Base-by-base conservation (phyloP, 352 stramenopile genomes). In the Blastocystis sp. region DNA sequence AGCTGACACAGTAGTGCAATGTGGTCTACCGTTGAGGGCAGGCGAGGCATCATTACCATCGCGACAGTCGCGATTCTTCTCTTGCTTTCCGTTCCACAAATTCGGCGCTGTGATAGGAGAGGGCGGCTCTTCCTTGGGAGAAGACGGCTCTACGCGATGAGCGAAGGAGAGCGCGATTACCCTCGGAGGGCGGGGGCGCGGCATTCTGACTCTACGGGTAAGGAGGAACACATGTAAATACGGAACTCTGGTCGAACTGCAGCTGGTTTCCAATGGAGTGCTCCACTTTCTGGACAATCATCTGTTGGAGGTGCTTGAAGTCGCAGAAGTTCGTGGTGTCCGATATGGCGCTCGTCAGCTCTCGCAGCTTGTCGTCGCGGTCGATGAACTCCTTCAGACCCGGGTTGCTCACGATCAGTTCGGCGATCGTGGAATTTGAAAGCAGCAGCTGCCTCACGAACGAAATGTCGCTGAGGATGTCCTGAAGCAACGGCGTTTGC, bases 251-350 rank as follows among this genome's bases (percentile, higher is more conserved):
- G 33, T n/a, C 61, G 35, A 81, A 66, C 19, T 65, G 50, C 29
- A 85, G 61, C 45, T 51, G 65, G 35, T 66, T 45, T 59, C 74
- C 74, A 1, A 85, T 55, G 16, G n/a, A 50, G 21, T 39, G 55
- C n/a, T 85, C 74, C 16, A 85, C 29, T 19, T 85, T 85, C 6
- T 85, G 74, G 4, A 85, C 16, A 29, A 85, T 51, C 51, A 85
- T 66, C 45, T 29, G 3, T 24, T 69, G 55, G 24, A 85, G 60
- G 31, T 85, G 59, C 13, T 29, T 33, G 29, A 85, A 41, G 70
- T 85, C 61, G 13, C 26, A 39, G 31, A 69, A 85, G 19, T 85
- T 85, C 21, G 35, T 31, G 3, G 74, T 55, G 45, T 85, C 37
- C 10, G 74, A 85, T 21, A 85, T 24, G 24, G 66, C 61, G 16